Conservation (phyloP, 2,329 filamentous ascomycete species). For the Aspergillus chevalieri region DNA sequence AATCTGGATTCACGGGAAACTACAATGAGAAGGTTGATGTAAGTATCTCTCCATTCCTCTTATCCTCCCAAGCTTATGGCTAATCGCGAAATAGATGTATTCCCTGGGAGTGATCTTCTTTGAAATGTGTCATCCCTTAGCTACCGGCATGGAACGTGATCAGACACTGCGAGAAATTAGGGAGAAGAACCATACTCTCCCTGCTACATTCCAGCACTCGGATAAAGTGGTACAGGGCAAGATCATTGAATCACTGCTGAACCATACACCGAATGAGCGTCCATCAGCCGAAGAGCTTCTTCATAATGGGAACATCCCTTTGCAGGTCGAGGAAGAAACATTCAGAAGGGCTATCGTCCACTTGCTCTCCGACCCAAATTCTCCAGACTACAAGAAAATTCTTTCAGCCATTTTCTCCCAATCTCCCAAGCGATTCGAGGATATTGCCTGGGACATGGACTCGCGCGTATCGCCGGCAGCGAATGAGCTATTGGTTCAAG, state of each 20-base stretch:
- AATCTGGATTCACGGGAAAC: slow-evolving; percentile 64
- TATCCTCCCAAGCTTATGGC: neutral
- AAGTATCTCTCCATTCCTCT: slow-evolving; percentile 29
- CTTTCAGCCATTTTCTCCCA: slow-evolving; percentile 76
- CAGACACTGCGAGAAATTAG: slow-evolving; percentile 64
- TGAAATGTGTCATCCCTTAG: slow-evolving; percentile 74
- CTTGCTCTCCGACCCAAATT: slow-evolving; percentile 67
- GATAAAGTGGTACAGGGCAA: slow-evolving; percentile 65
- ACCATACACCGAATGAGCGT: slow-evolving; percentile 72
- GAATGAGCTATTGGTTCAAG: slow-evolving; percentile 57
- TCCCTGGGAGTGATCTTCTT: slow-evolving; percentile 97
- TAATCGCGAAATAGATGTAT: slow-evolving; percentile 63
- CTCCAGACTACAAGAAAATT: slow-evolving; percentile 84
- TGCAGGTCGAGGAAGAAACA: slow-evolving; percentile 88
- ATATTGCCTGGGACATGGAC: slow-evolving; percentile 71
- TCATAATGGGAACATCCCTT: slow-evolving; percentile 76
- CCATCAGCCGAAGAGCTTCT: slow-evolving; percentile 78
- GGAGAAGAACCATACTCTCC: slow-evolving; percentile 61
- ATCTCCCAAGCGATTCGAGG: slow-evolving; percentile 70
- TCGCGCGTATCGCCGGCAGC: slow-evolving; percentile 48
- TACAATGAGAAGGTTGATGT: slow-evolving; percentile 93
- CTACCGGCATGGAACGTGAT: slow-evolving; percentile 59
- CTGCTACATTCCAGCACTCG: slow-evolving; percentile 63
- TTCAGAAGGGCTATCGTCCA: slow-evolving; percentile 77
- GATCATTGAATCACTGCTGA: slow-evolving; percentile 74